Percentiles rank a stretch among this genome's conserved stretches.
Evolutionary conservation across 2,329 filamentous ascomycete genomes (phyloP).

Genomic region (Elsinoe australis): DNA sequence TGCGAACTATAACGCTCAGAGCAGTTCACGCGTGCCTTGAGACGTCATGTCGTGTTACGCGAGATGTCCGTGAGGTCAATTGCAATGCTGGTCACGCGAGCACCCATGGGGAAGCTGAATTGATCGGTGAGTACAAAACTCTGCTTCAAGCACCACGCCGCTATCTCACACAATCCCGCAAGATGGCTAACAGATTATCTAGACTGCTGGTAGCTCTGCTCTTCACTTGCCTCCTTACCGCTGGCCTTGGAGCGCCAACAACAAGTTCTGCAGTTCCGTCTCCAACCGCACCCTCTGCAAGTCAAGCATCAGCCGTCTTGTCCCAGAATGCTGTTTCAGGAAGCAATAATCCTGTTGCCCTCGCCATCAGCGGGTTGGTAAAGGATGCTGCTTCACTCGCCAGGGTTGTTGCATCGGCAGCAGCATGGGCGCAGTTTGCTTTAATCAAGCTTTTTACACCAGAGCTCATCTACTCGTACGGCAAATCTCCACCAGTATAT

Average conservation of each 20-base stretch:
- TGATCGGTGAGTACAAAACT: too few relatives aligned
- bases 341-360: constrained; percentile 9
- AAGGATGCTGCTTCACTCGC: constrained; percentile 1
- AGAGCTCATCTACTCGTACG: constrained; percentile 22
- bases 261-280: not conserved
- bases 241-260: not conserved
- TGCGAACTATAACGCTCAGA: too few relatives aligned
- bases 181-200: too few relatives aligned
- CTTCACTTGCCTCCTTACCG: not conserved
- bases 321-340: constrained; percentile 3
- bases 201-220: not conserved
- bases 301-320: not conserved
- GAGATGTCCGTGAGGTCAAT: too few relatives aligned
- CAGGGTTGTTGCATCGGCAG: not conserved
- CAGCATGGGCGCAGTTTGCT: not conserved
- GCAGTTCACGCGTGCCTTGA: too few relatives aligned
- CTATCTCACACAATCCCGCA: too few relatives aligned
- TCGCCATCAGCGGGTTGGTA: not conserved
- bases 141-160: too few relatives aligned
- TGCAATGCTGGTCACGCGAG: too few relatives aligned
- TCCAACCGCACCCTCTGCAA: not conserved
- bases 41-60: too few relatives aligned
- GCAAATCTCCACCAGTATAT: constrained; percentile 26
- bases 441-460: constrained; percentile 9
- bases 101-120: too few relatives aligned